Evolutionary conservation across 2,329 filamentous ascomycete genomes (phyloP), one percentile per base, ranked within the genome.

Genomic region (Fusarium poae): DNA sequence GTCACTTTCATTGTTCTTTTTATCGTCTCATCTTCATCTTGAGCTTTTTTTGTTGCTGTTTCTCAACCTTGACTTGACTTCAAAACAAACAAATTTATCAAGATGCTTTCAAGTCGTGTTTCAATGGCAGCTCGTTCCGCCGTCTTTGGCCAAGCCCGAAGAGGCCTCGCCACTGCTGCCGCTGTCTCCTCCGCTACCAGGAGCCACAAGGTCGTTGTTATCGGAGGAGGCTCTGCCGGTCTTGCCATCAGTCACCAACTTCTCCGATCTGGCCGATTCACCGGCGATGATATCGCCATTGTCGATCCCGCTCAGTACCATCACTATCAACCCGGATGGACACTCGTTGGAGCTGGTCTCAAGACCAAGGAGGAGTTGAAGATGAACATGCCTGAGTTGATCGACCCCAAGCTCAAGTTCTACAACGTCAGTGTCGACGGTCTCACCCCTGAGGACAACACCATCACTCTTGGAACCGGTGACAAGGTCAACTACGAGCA

Each of bases 321-420:
- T 74, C 83, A 91, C 78, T 91, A 91, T 75, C 89, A 91, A 76
- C 88, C 89, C 1, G 89, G 89, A 55, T 91, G 89, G 89, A 91
- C 89, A 3, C 81, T 91, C 2, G 89, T 91, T 3, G 89, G 89
- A 43, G 88, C 86, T 39, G 89, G 89, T 5, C 81, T 91, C 39
- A 91, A 91, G 77, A 84, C 81, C 46, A 89, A 88, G 74, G 80
- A 89, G 66, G 83, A 89, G 25, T 78, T 91, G 57, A 83, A 84
- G 46, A 77, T 79, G 57, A 84, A 84, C 2, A 74, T 90, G 39
- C 71, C 79, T 6, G 78, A 78, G 48, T 74, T 91, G 49, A 77
- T 91, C 10, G 84, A 90, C 69, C 76, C 85, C n/a, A 88, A 88
- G 72, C 77, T 91, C 65, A 86, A 86, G 71, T 83, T 89, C 70